phyloP scores from a whole-genome alignment of 345 rosid genomes.

The Citrus cavaleriei region DNA sequence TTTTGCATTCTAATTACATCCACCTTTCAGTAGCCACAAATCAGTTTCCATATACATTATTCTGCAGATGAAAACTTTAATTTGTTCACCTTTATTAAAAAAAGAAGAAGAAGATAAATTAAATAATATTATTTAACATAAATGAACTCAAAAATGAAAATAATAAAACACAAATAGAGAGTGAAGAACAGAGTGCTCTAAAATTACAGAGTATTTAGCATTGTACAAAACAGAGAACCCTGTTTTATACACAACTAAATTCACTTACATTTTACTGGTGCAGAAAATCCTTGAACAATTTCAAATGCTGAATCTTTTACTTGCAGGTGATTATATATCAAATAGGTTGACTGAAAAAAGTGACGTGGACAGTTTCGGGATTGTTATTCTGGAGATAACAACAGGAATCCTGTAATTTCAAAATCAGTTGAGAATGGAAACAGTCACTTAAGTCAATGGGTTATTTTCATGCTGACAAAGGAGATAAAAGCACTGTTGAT shows the following conservation, averaged over 20 bases:
- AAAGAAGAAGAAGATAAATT: too few species aligned
- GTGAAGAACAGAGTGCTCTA: neutral
- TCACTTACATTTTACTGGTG: neutral
- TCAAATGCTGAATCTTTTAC: neutral
- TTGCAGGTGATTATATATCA: neutral
- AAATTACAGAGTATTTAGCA: neutral
- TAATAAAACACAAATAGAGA: neutral
- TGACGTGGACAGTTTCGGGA: conserved; percentile 41
- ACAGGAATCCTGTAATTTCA: conserved; percentile 27
- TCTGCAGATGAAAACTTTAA: too few species aligned
- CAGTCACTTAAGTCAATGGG: conserved; percentile 34
- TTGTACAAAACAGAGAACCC: neutral
- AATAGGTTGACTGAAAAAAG: conserved; percentile 35
- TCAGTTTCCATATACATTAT: too few species aligned
- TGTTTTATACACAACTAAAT: neutral
- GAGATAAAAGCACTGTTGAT: conserved; percentile 42
- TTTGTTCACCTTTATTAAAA: too few species aligned
- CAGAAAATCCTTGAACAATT: neutral
- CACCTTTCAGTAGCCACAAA: too few species aligned
- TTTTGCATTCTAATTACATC: too few species aligned
- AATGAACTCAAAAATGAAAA: neutral
- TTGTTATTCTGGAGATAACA: too few species aligned
- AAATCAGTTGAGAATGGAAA: neutral
- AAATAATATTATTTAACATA: neutral
- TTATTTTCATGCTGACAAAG: conserved; percentile 23